Percentiles rank a stretch among this genome's conserved stretches.
Conservation (phyloP, 441 rosid genomes). For the Daphne laureola region DNA sequence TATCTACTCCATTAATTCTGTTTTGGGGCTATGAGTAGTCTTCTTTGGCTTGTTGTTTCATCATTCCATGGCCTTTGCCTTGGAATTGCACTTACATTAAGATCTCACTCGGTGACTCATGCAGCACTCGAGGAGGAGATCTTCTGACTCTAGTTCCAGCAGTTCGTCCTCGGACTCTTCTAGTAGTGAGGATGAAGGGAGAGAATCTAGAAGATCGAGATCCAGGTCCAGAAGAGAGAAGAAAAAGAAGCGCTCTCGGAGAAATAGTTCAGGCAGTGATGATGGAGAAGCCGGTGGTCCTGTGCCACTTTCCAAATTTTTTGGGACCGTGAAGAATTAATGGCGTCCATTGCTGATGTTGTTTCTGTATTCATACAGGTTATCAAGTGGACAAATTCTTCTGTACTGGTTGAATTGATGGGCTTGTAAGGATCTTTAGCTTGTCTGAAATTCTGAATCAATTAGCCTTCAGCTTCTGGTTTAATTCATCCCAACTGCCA, state of each 20-base stretch:
- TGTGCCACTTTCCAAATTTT: slow-evolving; percentile 86
- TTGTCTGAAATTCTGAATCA: slow-evolving; percentile 1
- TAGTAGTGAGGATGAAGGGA: slow-evolving; percentile 60
- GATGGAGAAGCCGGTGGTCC: slow-evolving; percentile 65
- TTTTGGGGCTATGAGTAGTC: too few relatives aligned
- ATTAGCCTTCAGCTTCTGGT: too few relatives aligned
- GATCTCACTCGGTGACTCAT: slow-evolving; percentile 3
- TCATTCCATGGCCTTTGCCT: too few relatives aligned
- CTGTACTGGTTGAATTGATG: not conserved
- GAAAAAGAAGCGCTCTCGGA: slow-evolving; percentile 70
- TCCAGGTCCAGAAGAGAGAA: slow-evolving; percentile 68
- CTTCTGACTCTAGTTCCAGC: slow-evolving; percentile 57
- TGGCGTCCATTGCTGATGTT: slow-evolving; percentile 2
- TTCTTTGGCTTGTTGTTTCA: too few relatives aligned
- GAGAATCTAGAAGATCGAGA: slow-evolving; percentile 64
- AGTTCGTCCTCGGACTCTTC: slow-evolving; percentile 68
- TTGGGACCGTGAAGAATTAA: slow-evolving; percentile 57
- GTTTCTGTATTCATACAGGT: slow-evolving; percentile 6
- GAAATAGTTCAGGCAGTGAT: slow-evolving; percentile 38
- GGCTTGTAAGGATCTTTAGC: slow-evolving; percentile 9
- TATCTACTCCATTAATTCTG: too few relatives aligned
- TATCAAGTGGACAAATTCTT: slow-evolving; percentile 8
- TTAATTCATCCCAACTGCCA: too few relatives aligned
- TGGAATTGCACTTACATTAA: too few relatives aligned
- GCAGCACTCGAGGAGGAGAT: slow-evolving; percentile 67